These are phyloP conservation scores for Aspergillus nidulans DNA, from an alignment of 495 filamentous ascomycete genomes.

Conservation along the genomic window DNA sequence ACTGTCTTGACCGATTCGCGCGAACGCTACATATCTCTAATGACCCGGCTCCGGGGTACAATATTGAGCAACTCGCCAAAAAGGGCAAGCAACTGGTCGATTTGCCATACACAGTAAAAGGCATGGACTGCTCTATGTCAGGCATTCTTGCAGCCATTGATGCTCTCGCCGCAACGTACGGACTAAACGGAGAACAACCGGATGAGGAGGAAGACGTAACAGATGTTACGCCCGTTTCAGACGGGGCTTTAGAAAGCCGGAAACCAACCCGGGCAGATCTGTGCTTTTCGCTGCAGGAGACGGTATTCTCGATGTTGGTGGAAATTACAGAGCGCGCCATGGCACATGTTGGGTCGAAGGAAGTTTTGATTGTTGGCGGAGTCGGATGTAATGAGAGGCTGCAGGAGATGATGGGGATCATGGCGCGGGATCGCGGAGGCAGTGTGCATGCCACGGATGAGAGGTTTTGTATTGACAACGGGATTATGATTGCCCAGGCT, in stretches of 20 bases:
- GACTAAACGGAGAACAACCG: conserved; percentile 34
- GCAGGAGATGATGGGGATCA: conserved; percentile 97
- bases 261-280: conserved; percentile 76
- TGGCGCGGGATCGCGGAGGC: conserved; percentile 88
- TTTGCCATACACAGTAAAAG: conserved; percentile 92
- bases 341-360: conserved; percentile 87
- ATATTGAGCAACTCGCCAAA: conserved; percentile 96
- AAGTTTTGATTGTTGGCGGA: conserved; percentile 95
- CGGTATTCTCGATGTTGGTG: conserved; percentile 91
- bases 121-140: conserved; percentile 95
- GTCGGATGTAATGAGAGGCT: conserved; percentile 95
- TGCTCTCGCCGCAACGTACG: conserved; percentile 62
- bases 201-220: conserved; percentile 27
- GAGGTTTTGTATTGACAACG: conserved; percentile 97
- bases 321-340: conserved; percentile 98
- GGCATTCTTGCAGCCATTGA: conserved; percentile 85
- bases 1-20: conserved; percentile 95
- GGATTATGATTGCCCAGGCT: conserved; percentile 99
- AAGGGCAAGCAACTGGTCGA: conserved; percentile 69
- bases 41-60: conserved; percentile 94
- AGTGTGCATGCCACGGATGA: conserved; percentile 94
- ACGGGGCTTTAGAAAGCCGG: conserved; percentile 29
- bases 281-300: conserved; percentile 94
- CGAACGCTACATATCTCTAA: conserved; percentile 86
- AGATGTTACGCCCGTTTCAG: neutral